These are phyloP conservation scores for Phytophthora multivora DNA, from an alignment of 352 stramenopile genomes.

Conservation along the genomic window DNA sequence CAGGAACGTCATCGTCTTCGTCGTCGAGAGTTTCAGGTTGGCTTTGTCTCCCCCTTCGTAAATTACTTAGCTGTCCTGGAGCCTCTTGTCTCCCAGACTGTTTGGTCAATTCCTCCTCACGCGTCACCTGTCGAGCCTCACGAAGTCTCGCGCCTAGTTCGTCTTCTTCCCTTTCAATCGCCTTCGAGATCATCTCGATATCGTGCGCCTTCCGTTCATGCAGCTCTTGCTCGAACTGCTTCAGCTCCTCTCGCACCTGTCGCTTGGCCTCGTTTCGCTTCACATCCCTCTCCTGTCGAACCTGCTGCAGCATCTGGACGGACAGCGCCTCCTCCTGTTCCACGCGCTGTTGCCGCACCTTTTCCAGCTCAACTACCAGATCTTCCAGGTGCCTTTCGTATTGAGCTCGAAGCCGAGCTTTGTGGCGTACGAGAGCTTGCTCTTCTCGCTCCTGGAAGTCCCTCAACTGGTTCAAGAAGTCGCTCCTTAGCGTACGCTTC, in stretches of 20 bases:
- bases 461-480: constrained; percentile 66
- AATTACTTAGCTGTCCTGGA: background rate
- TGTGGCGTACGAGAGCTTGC: constrained; percentile 61
- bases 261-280: constrained; percentile 52
- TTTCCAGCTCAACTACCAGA: constrained; percentile 61
- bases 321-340: constrained; percentile 66
- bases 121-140: constrained; percentile 38
- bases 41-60: constrained; percentile 1
- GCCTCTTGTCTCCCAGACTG: constrained; percentile 3
- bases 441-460: constrained; percentile 80
- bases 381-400: constrained; percentile 73
- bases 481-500: constrained; percentile 62
- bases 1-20: background rate
- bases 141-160: constrained; percentile 34
- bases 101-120: constrained; percentile 44
- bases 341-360: constrained; percentile 53
- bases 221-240: constrained; percentile 53
- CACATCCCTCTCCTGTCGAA: constrained; percentile 57
- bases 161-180: constrained; percentile 57
- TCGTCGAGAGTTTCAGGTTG: constrained; percentile 7
- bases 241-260: constrained; percentile 53
- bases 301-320: constrained; percentile 52
- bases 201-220: constrained; percentile 51
- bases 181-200: constrained; percentile 42
- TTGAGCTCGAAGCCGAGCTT: constrained; percentile 64